These are phyloP conservation scores for Picea sitchensis DNA, from an alignment of 75 land plant species.

Conservation along the genomic window DNA sequence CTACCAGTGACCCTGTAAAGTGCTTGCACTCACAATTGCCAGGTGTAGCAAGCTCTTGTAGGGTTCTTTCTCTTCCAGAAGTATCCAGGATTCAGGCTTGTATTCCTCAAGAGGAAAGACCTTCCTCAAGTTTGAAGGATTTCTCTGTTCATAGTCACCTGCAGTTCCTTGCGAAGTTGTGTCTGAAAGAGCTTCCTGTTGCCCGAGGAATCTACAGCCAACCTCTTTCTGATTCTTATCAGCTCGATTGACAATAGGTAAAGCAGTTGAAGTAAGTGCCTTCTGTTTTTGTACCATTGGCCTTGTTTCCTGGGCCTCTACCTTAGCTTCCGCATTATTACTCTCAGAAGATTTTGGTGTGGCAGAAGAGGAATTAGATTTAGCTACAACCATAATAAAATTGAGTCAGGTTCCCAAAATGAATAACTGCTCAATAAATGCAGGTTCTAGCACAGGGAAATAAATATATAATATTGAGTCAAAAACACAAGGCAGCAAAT, in stretches of 20 bases:
- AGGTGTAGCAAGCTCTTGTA: conserved; percentile 31
- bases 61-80: conserved; percentile 13
- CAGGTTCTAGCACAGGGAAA: no score
- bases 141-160: background rate
- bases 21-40: conserved; percentile 31
- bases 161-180: background rate
- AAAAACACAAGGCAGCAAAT: no score
- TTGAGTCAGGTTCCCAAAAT: background rate
- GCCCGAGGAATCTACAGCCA: background rate
- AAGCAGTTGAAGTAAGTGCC: background rate
- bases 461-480: no score
- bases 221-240: background rate
- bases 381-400: background rate
- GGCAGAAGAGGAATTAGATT: background rate
- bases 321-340: background rate
- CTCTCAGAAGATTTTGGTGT: background rate
- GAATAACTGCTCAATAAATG: no score
- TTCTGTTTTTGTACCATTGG: background rate
- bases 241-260: background rate
- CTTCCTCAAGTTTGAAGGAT: conserved; percentile 1
- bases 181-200: background rate
- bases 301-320: background rate
- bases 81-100: conserved; percentile 46
- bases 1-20: background rate
- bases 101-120: conserved; percentile 22